phyloP scores from a whole-genome alignment of 139 green algal species.

The Penium margaritaceum region DNA sequence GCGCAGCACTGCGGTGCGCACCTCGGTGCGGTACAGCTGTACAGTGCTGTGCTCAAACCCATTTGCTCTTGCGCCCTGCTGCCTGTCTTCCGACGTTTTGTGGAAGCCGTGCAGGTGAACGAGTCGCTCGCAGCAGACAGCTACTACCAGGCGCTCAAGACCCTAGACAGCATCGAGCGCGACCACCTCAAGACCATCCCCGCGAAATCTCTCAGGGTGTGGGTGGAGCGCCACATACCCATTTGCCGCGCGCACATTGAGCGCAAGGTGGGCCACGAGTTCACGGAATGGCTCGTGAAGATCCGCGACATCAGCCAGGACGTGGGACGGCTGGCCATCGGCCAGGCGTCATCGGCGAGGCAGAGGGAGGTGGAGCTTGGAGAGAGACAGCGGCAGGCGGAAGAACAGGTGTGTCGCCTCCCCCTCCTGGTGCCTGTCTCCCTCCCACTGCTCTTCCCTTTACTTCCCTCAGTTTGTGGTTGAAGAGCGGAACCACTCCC shows the following conservation, averaged over 20 bases:
- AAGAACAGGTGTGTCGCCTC: constrained; percentile 23
- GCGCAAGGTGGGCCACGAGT: constrained; percentile 26
- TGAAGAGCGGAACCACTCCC: no score
- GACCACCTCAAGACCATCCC: constrained; percentile 18
- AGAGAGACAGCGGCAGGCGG: constrained; percentile 22
- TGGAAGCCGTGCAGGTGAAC: constrained; percentile 30
- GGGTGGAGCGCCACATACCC: constrained; percentile 17
- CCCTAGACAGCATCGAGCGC: constrained; percentile 31
- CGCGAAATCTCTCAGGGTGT: constrained; percentile 6
- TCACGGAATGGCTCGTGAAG: constrained; percentile 37
- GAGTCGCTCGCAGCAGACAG: constrained; percentile 14
- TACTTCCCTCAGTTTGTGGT: no score
- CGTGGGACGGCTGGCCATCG: constrained; percentile 27
- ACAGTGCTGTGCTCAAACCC: no score
- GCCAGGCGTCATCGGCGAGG: constrained; percentile 14
- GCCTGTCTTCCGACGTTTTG: no score
- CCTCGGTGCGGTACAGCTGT: no score
- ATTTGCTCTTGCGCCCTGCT: no score
- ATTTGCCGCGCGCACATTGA: constrained; percentile 23
- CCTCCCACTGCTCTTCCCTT: background rate
- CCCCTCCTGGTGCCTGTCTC: no score
- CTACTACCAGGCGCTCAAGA: constrained; percentile 34
- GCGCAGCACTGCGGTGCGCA: no score
- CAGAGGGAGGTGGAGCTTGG: constrained; percentile 21
- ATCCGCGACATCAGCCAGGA: constrained; percentile 19